Conservation (phyloP, 208 protist species). For the Zelonia costaricensis region DNA sequence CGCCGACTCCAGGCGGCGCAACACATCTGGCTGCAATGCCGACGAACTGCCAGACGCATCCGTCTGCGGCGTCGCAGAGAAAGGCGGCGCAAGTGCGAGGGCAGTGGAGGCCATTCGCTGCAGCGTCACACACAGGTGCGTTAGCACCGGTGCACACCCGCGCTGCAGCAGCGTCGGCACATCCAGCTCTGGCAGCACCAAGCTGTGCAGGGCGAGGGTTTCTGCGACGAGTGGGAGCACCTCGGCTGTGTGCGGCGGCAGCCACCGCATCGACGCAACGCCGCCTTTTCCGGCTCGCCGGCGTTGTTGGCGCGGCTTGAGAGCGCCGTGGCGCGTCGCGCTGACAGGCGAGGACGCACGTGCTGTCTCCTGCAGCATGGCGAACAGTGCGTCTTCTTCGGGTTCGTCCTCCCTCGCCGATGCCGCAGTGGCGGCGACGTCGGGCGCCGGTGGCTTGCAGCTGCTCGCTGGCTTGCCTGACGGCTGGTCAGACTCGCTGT, state of each 20-base stretch:
- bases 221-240: conserved; percentile 49
- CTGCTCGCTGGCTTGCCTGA: no score
- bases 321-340: neutral
- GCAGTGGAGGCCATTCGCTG: conserved; percentile 55
- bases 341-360: neutral
- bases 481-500: no score
- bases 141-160: conserved; percentile 35
- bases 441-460: no score
- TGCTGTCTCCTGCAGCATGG: conserved; percentile 24
- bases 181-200: conserved; percentile 48
- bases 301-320: conserved; percentile 1
- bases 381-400: conserved; percentile 31
- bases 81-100: conserved; percentile 21
- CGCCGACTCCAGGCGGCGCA: conserved; percentile 39
- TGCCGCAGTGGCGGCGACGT: neutral
- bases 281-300: no score
- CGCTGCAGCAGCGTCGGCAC: conserved; percentile 24
- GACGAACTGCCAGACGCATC: no score
- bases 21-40: conserved; percentile 25
- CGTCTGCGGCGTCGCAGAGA: neutral
- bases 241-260: conserved; percentile 58
- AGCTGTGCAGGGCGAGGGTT: conserved; percentile 60
- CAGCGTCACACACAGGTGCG: conserved; percentile 54
- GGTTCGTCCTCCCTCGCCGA: neutral
- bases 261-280: conserved; percentile 52